Evolutionary conservation across 2,329 filamentous ascomycete species (phyloP).

Genomic region (Colletotrichum kahawae): DNA sequence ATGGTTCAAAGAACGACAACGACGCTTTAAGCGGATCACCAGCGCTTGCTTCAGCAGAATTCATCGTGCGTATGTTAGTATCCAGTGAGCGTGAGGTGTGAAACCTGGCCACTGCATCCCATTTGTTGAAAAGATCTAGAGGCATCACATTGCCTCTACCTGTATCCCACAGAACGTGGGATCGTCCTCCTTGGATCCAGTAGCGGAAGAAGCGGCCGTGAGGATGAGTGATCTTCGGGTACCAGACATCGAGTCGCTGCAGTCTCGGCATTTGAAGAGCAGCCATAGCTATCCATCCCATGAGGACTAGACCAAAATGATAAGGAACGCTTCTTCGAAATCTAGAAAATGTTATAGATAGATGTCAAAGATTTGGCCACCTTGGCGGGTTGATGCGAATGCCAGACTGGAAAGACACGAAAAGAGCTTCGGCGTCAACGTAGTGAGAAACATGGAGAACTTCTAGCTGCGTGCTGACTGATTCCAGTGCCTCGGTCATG

Average conservation of each 20-base stretch:
- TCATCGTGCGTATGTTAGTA: neutral
- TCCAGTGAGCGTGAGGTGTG: neutral
- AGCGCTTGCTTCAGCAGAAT: neutral
- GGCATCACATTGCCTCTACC: neutral
- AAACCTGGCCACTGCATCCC: neutral
- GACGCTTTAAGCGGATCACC: neutral
- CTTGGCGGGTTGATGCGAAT: too few relatives aligned
- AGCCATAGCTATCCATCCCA: neutral
- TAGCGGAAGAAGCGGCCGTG: neutral
- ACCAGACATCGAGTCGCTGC: neutral
- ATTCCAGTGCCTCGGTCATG: too few relatives aligned
- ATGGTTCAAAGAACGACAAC: neutral
- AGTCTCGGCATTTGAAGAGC: neutral
- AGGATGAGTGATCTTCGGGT: too few relatives aligned
- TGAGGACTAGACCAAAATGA: too few relatives aligned
- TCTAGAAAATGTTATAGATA: too few relatives aligned
- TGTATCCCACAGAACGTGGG: neutral
- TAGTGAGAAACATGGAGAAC: neutral
- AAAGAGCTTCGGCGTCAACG: too few relatives aligned
- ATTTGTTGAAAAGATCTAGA: neutral
- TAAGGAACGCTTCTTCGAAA: too few relatives aligned
- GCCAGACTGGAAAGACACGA: too few relatives aligned
- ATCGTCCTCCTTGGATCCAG: neutral
- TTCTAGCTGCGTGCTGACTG: neutral
- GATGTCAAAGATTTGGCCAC: too few relatives aligned